A percentile compares a stretch with the other conserved stretches of the same genome.
These are phyloP conservation scores for Heterobasidion occidentale DNA, from an alignment of 1,284 basidiomycete genomes.

Conservation along the genomic window DNA sequence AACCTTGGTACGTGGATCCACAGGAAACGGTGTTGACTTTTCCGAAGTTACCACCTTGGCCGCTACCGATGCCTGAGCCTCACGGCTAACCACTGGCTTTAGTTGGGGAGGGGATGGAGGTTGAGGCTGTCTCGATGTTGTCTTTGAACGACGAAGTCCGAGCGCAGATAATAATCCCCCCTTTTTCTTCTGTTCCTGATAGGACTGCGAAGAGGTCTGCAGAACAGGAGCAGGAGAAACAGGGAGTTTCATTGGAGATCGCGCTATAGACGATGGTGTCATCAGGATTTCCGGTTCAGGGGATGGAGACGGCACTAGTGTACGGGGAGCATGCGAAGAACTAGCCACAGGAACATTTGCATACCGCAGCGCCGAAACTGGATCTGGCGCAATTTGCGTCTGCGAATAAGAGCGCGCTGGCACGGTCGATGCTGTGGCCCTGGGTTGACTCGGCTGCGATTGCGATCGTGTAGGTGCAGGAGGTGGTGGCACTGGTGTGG, in stretches of 20 bases:
- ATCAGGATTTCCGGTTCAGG: slow-evolving; percentile 10
- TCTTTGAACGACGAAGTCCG: slow-evolving; percentile 28
- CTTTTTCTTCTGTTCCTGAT: slow-evolving; percentile 23
- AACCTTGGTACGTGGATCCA: slow-evolving; percentile 15
- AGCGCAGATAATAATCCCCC: slow-evolving; percentile 17
- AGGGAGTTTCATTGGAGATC: slow-evolving; percentile 9
- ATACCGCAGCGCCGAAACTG: not conserved
- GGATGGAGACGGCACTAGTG: slow-evolving; percentile 9
- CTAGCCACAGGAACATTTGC: slow-evolving; percentile 3
- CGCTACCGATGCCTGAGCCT: not conserved
- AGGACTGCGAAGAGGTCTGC: slow-evolving; percentile 18
- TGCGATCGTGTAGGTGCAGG: slow-evolving; percentile 6
- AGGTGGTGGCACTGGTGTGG: not conserved
- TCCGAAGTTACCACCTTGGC: slow-evolving; percentile 4
- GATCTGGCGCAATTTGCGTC: not conserved
- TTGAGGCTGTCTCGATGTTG: slow-evolving; percentile 21
- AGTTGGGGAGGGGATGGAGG: slow-evolving; percentile 6
- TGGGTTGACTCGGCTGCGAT: slow-evolving; percentile 5
- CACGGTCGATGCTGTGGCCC: not conserved
- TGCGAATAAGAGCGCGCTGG: slow-evolving; percentile 1
- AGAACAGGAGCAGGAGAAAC: slow-evolving; percentile 3
- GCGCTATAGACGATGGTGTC: slow-evolving; percentile 12
- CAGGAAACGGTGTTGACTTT: slow-evolving; percentile 4
- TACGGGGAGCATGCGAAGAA: slow-evolving; percentile 6
- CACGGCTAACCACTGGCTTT: not conserved